Percentiles rank a stretch among this genome's conserved stretches.
Conservation (phyloP, 164 flowering plant species). For the Aristolochia contorta region DNA sequence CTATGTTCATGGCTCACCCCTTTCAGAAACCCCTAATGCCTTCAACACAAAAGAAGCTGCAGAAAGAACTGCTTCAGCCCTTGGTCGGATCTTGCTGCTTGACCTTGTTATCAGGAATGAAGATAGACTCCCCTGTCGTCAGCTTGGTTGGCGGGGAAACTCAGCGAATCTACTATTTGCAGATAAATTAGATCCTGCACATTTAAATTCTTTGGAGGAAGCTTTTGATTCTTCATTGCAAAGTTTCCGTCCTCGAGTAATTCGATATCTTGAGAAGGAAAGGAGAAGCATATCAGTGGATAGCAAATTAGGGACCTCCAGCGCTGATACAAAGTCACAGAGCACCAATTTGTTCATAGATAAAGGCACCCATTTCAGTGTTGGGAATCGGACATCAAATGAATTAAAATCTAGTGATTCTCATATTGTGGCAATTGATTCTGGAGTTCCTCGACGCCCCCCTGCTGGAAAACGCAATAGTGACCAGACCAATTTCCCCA, state of each 20-base stretch:
- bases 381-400: conserved; percentile 19
- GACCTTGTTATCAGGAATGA: conserved; percentile 98
- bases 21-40: conserved; percentile 65
- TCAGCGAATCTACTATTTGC: conserved; percentile 71
- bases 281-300: conserved; percentile 75
- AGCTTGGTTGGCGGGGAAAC: conserved; percentile 96
- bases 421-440: conserved; percentile 76
- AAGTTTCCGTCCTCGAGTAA: conserved; percentile 45
- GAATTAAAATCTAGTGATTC: conserved; percentile 27
- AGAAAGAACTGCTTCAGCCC: conserved; percentile 69
- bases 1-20: conserved; percentile 89
- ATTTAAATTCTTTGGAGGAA: conserved; percentile 38
- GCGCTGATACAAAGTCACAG: conserved; percentile 39
- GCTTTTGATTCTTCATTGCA: conserved; percentile 53
- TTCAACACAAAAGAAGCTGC: conserved; percentile 61
- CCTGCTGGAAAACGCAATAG: conserved; percentile 96
- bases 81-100: conserved; percentile 84
- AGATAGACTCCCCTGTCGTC: conserved; percentile 94
- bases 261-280: conserved; percentile 64
- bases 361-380: conserved; percentile 20
- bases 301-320: conserved; percentile 39
- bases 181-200: conserved; percentile 33
- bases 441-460: conserved; percentile 96
- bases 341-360: conserved; percentile 48
- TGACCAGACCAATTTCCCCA: conserved; percentile 84